Evolutionary conservation across 176 grass and related monocot species (phyloP).

Genomic region (Carex myosuroides): DNA sequence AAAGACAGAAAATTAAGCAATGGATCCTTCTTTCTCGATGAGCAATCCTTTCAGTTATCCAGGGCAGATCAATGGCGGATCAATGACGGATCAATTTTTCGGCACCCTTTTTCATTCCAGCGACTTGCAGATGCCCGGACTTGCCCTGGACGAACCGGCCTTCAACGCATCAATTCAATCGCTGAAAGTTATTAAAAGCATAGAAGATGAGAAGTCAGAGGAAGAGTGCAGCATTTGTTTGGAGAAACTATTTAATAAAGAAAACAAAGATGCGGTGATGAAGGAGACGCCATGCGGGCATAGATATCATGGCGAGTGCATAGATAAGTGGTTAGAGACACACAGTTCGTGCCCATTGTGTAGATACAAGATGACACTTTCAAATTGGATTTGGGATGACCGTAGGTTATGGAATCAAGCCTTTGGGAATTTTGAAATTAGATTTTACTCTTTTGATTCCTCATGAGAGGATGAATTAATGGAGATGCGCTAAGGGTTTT

Average conservation of each 20-base stretch:
- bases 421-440: background rate
- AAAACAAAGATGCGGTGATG: background rate
- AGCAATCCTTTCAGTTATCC: too few relatives aligned
- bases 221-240: constrained; percentile 38
- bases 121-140: too few relatives aligned
- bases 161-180: constrained; percentile 19
- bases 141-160: background rate
- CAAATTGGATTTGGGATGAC: background rate
- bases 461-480: too few relatives aligned
- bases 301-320: constrained; percentile 28
- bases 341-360: constrained; percentile 37
- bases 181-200: constrained; percentile 10
- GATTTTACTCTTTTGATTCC: background rate
- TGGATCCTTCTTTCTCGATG: too few relatives aligned
- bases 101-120: too few relatives aligned
- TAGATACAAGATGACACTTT: background rate
- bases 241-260: constrained; percentile 1
- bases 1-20: too few relatives aligned
- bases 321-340: constrained; percentile 31
- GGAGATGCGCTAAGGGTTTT: too few relatives aligned
- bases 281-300: constrained; percentile 48
- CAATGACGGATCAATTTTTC: too few relatives aligned
- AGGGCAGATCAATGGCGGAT: too few relatives aligned
- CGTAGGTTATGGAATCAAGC: too few relatives aligned
- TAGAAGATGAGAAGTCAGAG: background rate